Evolutionary conservation across 2,329 filamentous ascomycete genomes (phyloP).

Genomic region (Hypoxylon rubiginosum): DNA sequence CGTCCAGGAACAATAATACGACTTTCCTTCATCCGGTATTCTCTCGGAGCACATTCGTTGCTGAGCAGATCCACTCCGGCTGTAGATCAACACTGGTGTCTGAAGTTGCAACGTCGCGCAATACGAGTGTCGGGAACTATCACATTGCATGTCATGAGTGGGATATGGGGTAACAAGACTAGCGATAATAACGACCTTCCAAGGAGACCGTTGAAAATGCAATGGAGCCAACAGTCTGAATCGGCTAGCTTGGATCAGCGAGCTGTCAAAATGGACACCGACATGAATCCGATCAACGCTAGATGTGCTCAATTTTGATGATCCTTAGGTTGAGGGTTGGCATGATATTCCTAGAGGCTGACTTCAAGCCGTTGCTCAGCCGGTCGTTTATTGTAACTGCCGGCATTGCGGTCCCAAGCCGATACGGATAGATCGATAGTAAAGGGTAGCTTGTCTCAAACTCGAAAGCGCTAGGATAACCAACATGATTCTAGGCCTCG

Average conservation of each 20-base stretch:
- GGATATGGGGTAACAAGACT: neutral
- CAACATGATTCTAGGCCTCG: conserved; percentile 3
- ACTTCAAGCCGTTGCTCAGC: neutral
- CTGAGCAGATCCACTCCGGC: conserved; percentile 1
- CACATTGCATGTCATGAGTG: conserved; percentile 24
- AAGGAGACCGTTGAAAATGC: conserved; percentile 15
- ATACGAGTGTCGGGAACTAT: conserved; percentile 17
- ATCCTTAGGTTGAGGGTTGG: neutral
- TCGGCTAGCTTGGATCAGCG: conserved; percentile 9
- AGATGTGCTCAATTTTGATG: neutral
- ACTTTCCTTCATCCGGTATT: neutral
- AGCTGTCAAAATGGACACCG: conserved; percentile 5
- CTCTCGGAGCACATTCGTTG: neutral
- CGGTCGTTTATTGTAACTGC: neutral
- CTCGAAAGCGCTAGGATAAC: neutral
- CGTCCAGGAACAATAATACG: neutral
- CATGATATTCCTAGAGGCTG: neutral
- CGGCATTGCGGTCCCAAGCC: neutral
- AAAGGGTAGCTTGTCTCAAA: neutral
- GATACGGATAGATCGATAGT: conserved; percentile 1
- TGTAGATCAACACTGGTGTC: conserved; percentile 6
- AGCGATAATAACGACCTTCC: conserved; percentile 3
- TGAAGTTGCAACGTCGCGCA: conserved; percentile 9
- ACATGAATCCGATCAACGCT: conserved; percentile 7
- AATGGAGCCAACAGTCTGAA: conserved; percentile 22